phyloP scores from a whole-genome alignment of 2,329 filamentous ascomycete species.

The Alternaria postmessia region DNA sequence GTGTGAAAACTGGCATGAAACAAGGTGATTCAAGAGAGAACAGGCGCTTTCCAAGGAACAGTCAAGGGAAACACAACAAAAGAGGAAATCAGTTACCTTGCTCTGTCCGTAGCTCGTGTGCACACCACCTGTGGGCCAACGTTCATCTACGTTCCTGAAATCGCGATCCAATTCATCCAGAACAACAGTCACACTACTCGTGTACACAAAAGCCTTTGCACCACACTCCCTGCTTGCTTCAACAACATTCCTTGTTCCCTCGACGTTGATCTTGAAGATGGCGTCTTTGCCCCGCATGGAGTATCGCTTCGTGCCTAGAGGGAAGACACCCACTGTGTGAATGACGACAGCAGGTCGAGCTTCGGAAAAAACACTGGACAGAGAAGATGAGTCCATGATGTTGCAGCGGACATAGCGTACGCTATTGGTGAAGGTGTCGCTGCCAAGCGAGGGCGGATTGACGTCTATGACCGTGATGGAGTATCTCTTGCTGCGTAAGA shows the following conservation, averaged over 20 bases:
- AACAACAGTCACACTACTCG: conserved; percentile 85
- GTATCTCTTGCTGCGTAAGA: conserved; percentile 50
- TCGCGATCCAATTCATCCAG: conserved; percentile 78
- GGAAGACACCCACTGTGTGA: conserved; percentile 75
- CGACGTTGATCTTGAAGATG: conserved; percentile 85
- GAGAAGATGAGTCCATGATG: conserved; percentile 47
- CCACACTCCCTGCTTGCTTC: conserved; percentile 72
- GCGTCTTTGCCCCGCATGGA: conserved; percentile 54
- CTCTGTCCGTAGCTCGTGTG: conserved; percentile 85
- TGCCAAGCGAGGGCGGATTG: conserved; percentile 45
- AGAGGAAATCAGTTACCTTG: conserved; percentile 65
- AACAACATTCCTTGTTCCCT: conserved; percentile 81
- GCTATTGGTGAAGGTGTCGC: conserved; percentile 27
- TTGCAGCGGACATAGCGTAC: conserved; percentile 51
- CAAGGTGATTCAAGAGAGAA: not conserved
- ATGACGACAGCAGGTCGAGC: conserved; percentile 83
- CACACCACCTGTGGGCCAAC: conserved; percentile 77
- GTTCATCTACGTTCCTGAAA: conserved; percentile 84
- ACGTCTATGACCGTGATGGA: conserved; percentile 53
- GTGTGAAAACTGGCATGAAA: not conserved
- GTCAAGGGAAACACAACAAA: not conserved
- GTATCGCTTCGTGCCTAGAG: conserved; percentile 51
- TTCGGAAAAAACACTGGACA: conserved; percentile 62
- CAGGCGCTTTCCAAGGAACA: not conserved
- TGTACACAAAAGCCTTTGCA: conserved; percentile 88